Percentiles rank a stretch among this genome's conserved stretches.
Evolutionary conservation across 2,329 filamentous ascomycete genomes (phyloP).

Genomic region (Ustulina deusta): DNA sequence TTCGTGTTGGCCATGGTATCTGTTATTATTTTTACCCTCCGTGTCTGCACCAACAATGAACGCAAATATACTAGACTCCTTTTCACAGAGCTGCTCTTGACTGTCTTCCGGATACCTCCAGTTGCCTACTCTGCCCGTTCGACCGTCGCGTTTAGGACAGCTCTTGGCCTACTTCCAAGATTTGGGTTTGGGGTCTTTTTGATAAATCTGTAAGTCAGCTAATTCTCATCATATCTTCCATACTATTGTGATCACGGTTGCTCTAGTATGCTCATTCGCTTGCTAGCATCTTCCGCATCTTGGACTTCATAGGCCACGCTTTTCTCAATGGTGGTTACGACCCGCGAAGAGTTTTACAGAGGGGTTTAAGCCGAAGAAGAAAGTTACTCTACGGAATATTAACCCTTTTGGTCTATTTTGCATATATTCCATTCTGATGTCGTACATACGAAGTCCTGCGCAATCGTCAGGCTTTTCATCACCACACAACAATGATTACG

Average conservation of each 20-base stretch:
- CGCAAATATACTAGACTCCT: slow-evolving; percentile 47
- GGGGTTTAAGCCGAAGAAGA: slow-evolving; percentile 41
- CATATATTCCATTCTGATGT: slow-evolving; percentile 49
- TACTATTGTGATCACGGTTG: background rate
- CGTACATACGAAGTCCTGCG: background rate
- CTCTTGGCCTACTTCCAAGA: slow-evolving; percentile 44
- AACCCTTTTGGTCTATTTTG: slow-evolving; percentile 51
- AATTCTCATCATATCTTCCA: background rate
- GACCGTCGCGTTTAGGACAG: slow-evolving; percentile 42
- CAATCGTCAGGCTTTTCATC: background rate
- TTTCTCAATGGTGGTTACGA: slow-evolving; percentile 50
- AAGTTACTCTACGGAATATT: slow-evolving; percentile 47
- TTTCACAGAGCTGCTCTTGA: slow-evolving; percentile 47
- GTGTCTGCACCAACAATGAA: slow-evolving; percentile 46
- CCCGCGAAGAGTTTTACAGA: slow-evolving; percentile 47
- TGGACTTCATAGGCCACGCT: slow-evolving; percentile 48
- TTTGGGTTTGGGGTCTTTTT: slow-evolving; percentile 50
- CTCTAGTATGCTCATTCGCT: slow-evolving; percentile 20
- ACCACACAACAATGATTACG: slow-evolving; percentile 1
- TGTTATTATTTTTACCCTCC: slow-evolving; percentile 45
- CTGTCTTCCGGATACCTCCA: slow-evolving; percentile 48
- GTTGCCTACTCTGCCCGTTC: slow-evolving; percentile 49
- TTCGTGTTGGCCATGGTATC: slow-evolving; percentile 48
- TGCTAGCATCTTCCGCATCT: slow-evolving; percentile 46
- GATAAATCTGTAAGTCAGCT: slow-evolving; percentile 49